Evolutionary conservation across 352 stramenopile genomes (phyloP).

Genomic region (Phytophthora macrochlamydospora): DNA sequence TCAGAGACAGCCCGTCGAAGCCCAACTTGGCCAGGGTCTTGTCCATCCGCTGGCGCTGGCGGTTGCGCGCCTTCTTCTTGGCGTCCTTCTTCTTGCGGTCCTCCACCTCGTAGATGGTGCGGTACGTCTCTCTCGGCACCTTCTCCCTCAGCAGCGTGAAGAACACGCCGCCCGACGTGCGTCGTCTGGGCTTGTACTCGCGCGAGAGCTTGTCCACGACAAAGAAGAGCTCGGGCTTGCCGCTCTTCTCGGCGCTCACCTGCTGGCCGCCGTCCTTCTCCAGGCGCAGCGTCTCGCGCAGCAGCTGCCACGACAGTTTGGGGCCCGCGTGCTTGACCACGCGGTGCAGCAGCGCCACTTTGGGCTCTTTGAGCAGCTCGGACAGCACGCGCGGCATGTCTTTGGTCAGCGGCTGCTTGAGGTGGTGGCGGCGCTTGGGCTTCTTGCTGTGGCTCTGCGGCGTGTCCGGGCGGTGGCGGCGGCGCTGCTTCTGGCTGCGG

Average conservation of each 20-base stretch:
- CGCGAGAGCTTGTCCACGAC: conserved; percentile 41
- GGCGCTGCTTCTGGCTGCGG: conserved; percentile 9
- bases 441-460: conserved; percentile 12
- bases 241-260: conserved; percentile 57
- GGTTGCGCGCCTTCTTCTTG: conserved; percentile 58
- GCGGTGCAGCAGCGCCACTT: conserved; percentile 70
- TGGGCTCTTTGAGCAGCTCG: conserved; percentile 68
- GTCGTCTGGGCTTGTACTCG: conserved; percentile 54
- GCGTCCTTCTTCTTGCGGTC: conserved; percentile 75
- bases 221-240: conserved; percentile 55
- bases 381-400: conserved; percentile 64
- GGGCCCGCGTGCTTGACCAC: conserved; percentile 71
- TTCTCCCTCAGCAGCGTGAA: conserved; percentile 69
- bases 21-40: conserved; percentile 59
- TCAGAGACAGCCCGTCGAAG: conserved; percentile 57
- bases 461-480: background rate
- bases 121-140: conserved; percentile 72
- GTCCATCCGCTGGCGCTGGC: conserved; percentile 65
- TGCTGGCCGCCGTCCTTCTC: conserved; percentile 62
- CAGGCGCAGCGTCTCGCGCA: conserved; percentile 69
- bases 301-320: conserved; percentile 62
- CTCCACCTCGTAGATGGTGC: conserved; percentile 79
- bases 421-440: conserved; percentile 34
- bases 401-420: conserved; percentile 54
- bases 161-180: conserved; percentile 74